Evolutionary conservation across 805 yeast genomes (phyloP).

Genomic region (Candida vartiovaarae): DNA sequence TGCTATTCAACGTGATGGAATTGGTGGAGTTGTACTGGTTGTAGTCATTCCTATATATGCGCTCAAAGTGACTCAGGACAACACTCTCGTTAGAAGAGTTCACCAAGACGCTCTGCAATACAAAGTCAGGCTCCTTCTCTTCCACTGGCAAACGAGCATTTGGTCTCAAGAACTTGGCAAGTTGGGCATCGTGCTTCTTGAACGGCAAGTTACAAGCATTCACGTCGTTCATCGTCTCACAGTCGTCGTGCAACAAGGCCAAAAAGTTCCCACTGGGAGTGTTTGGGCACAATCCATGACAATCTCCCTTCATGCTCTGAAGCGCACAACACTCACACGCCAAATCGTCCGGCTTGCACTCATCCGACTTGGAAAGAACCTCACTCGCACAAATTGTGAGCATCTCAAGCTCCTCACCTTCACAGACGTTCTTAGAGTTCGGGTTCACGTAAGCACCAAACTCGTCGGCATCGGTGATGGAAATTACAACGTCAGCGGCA

Average conservation of each 20-base stretch:
- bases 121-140: conserved; percentile 21
- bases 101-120: conserved; percentile 15
- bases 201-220: conserved; percentile 46
- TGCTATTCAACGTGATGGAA: too few relatives aligned
- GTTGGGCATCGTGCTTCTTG: conserved; percentile 33
- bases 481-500: conserved; percentile 9
- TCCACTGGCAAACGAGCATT: conserved; percentile 20
- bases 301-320: conserved; percentile 38
- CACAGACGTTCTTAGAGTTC: conserved; percentile 39
- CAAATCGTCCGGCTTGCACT: conserved; percentile 45
- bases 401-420: conserved; percentile 35
- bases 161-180: conserved; percentile 24
- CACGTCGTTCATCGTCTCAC: conserved; percentile 38
- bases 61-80: conserved; percentile 1
- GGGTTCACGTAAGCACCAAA: conserved; percentile 40
- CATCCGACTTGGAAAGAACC: conserved; percentile 38
- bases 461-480: conserved; percentile 23
- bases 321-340: conserved; percentile 54
- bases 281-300: conserved; percentile 43
- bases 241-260: conserved; percentile 38
- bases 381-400: conserved; percentile 40
- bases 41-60: not conserved
- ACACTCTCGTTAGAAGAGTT: conserved; percentile 11
- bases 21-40: not conserved
- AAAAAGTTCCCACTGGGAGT: conserved; percentile 40